Base-by-base conservation (phyloP, 1,139 yeast genomes). In the Nakaseomyces nivariensis region DNA sequence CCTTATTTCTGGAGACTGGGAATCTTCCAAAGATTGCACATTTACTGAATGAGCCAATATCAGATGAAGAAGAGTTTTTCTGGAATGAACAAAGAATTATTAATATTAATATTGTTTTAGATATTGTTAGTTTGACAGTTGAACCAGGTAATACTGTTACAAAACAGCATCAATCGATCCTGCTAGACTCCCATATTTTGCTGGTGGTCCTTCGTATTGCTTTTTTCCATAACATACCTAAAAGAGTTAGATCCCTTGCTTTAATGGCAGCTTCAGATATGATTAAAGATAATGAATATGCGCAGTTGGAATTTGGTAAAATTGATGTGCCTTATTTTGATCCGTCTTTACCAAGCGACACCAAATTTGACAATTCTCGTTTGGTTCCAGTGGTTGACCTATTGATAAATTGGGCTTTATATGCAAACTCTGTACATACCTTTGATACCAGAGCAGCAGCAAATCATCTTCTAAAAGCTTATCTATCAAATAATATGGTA, bases 281-380 rank as follows among this genome's bases (percentile, higher is more conserved):
- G 38, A 82, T 92, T 4, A 71, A 80, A 52, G 76, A 81, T 38
- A 82, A 87, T 64, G 66, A 75, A 11, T 75, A 71, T 8, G 74
- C 85, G 37, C 97, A 89, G 65, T 70, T 70, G 26, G 79, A 79
- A 54, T 83, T 92, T 60, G 75, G 89, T 3, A 81, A 80, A 51
- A 82, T 90, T 25, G 97, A 92, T 64, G 96, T 92, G 5, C 98
- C 98, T 0, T 87, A 82, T 61, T 72, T 89, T 52, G 97, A 89
- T 62, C 89, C 96, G 7, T 76, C 87, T n/a, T 67, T 84, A 52
- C 86, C 88, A 1, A 40, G 50, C 31, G 40, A 58, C 48, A 45
- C 57, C 1, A 58, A 57, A 26, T 52, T 58, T 42, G 65, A 61
- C 17, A 60, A 59, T 3, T n/a, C 34, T 4, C 36, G 43, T 7